These are phyloP conservation scores for Leptographium radiaticola DNA, from an alignment of 2,329 filamentous ascomycete species.

Conservation along the genomic window DNA sequence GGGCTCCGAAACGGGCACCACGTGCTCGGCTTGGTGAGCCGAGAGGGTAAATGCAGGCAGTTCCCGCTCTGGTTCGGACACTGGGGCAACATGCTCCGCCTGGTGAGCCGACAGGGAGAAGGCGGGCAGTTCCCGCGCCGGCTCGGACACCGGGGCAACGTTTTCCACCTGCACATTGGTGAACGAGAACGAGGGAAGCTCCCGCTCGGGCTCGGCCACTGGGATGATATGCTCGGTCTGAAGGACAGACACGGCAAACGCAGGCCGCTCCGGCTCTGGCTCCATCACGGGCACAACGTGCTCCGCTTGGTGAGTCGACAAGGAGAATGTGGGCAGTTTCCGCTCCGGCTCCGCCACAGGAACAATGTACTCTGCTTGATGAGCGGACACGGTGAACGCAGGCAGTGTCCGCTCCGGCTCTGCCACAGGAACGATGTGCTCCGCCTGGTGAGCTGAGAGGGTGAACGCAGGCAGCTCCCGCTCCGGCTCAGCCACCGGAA, in stretches of 20 bases:
- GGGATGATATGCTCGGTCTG: slow-evolving; percentile 22
- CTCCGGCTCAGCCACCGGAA: slow-evolving; percentile 5
- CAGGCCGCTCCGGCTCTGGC: slow-evolving; percentile 2
- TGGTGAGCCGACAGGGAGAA: slow-evolving; percentile 25
- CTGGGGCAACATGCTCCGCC: slow-evolving; percentile 18
- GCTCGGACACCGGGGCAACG: slow-evolving; percentile 8
- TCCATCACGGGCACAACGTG: slow-evolving; percentile 9
- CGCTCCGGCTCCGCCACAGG: slow-evolving; percentile 13
- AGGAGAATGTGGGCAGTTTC: slow-evolving; percentile 5
- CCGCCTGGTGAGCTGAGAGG: slow-evolving; percentile 23
- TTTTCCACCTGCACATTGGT: slow-evolving; percentile 30
- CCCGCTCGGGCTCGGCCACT: slow-evolving; percentile 1
- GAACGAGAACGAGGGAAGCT: slow-evolving; percentile 14
- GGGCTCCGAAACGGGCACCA: slow-evolving; percentile 15
- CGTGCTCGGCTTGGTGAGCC: slow-evolving; percentile 15
- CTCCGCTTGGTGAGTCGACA: slow-evolving; percentile 32
- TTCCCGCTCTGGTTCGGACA: slow-evolving; percentile 9
- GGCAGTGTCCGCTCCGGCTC: slow-evolving; percentile 5
- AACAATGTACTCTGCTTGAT: slow-evolving; percentile 17
- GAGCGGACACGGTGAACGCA: neutral
- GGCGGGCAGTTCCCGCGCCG: slow-evolving; percentile 12
- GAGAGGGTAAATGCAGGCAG: neutral
- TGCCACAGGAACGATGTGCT: slow-evolving; percentile 18
- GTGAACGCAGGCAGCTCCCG: slow-evolving; percentile 17
- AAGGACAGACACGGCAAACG: slow-evolving; percentile 26